These are phyloP conservation scores for Tilletiopsis washingtonensis DNA, from an alignment of 1,284 basidiomycete genomes.

Conservation along the genomic window DNA sequence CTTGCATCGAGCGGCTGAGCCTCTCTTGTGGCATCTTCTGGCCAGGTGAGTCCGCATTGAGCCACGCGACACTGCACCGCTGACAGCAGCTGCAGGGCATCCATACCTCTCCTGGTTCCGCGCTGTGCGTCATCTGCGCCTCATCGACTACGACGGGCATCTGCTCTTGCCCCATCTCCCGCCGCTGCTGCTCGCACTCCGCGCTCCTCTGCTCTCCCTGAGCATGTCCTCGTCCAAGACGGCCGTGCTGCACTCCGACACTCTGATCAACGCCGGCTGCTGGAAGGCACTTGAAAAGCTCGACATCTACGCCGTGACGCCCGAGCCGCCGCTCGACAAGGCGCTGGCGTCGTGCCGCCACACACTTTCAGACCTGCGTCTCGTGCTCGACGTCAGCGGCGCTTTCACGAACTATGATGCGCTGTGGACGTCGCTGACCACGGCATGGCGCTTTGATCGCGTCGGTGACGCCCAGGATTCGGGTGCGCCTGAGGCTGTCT, in stretches of 20 bases:
- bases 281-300: conserved; percentile 4
- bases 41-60: too few species aligned
- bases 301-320: conserved; percentile 12
- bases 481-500: too few species aligned
- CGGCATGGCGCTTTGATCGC: background rate
- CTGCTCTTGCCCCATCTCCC: conserved; percentile 10
- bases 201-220: background rate
- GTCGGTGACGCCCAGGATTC: background rate
- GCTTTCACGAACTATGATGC: conserved; percentile 10
- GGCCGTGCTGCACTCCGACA: conserved; percentile 5
- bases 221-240: conserved; percentile 10
- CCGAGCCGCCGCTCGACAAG: conserved; percentile 6
- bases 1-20: too few species aligned
- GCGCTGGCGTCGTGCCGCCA: conserved; percentile 1
- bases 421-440: conserved; percentile 5
- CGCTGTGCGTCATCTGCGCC: conserved; percentile 2
- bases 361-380: conserved; percentile 1
- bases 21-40: background rate
- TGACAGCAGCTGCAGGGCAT: too few species aligned
- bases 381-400: conserved; percentile 8
- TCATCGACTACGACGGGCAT: conserved; percentile 10
- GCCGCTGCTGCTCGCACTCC: conserved; percentile 5
- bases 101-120: background rate
- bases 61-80: too few species aligned
- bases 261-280: conserved; percentile 8